phyloP scores from a whole-genome alignment of 1,139 yeast species.

The Nakaseomyces bracarensis region DNA sequence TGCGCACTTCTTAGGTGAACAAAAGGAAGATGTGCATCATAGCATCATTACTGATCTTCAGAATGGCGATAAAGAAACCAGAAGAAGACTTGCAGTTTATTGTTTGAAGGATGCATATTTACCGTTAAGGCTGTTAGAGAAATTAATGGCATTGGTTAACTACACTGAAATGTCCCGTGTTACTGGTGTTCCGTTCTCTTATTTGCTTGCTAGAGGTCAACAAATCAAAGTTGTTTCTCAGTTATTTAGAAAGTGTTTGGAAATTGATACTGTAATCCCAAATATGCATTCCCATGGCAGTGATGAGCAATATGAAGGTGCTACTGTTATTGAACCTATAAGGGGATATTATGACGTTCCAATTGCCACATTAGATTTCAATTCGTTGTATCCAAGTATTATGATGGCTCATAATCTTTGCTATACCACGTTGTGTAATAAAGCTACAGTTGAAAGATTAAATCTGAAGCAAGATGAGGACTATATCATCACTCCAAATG shows the following conservation, averaged over 20 bases:
- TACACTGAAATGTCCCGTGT: constrained; percentile 99
- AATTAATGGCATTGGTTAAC: constrained; percentile 91
- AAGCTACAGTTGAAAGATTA: constrained; percentile 58
- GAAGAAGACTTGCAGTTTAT: constrained; percentile 92
- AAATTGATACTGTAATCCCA: constrained; percentile 81
- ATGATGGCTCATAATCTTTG: constrained; percentile 99
- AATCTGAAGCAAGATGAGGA: constrained; percentile 62
- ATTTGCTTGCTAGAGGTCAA: constrained; percentile 83
- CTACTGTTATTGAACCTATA: constrained; percentile 93
- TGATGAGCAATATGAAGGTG: constrained; percentile 95
- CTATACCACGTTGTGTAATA: constrained; percentile 77
- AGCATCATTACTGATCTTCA: constrained; percentile 92
- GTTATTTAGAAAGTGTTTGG: constrained; percentile 80
- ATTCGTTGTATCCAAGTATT: constrained; percentile 93
- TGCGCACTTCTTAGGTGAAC: constrained; percentile 89
- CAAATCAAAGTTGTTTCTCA: constrained; percentile 97
- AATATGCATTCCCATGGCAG: constrained; percentile 76
- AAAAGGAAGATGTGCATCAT: constrained; percentile 96
- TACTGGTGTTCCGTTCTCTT: constrained; percentile 96
- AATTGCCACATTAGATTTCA: constrained; percentile 95
- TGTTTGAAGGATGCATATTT: constrained; percentile 94
- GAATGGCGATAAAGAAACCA: constrained; percentile 83
- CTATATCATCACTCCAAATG: constrained; percentile 83
- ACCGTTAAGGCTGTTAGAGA: constrained; percentile 80
- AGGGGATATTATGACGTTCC: constrained; percentile 97